phyloP scores from a whole-genome alignment of 73 alveolate genomes.

The Tetrahymena elliotti region DNA sequence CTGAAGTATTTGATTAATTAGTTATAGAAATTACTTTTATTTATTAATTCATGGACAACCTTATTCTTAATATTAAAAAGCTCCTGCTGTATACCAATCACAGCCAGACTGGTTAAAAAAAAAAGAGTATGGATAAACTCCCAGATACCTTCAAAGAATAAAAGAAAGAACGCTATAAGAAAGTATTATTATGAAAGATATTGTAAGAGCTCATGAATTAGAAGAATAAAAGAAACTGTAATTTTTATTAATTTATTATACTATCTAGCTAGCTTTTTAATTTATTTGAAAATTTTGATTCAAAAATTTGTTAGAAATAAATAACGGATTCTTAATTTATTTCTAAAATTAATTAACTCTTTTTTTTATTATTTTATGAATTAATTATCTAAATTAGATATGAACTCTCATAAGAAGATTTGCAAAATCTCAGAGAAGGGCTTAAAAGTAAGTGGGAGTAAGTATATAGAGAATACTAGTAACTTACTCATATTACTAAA shows the following conservation, averaged over 20 bases:
- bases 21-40: not conserved
- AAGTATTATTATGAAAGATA: not conserved
- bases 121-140: not conserved
- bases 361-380: not conserved
- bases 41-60: not conserved
- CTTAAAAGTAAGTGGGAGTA: not conserved
- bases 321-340: not conserved
- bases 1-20: not conserved
- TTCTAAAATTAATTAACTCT: not conserved
- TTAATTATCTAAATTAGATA: not conserved
- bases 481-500: not conserved
- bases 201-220: not conserved
- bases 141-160: not conserved
- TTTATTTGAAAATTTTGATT: too few species aligned
- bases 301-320: not conserved
- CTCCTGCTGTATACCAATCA: not conserved
- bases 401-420: not conserved
- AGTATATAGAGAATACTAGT: not conserved
- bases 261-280: not conserved
- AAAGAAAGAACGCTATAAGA: not conserved
- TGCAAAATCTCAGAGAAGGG: not conserved
- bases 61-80: not conserved
- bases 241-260: not conserved
- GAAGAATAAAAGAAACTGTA: not conserved
- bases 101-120: not conserved